A percentile compares a stretch with the other conserved stretches of the same genome.
Evolutionary conservation across 2,329 filamentous ascomycete genomes (phyloP).

Genomic region (Cyphellophora europaea): DNA sequence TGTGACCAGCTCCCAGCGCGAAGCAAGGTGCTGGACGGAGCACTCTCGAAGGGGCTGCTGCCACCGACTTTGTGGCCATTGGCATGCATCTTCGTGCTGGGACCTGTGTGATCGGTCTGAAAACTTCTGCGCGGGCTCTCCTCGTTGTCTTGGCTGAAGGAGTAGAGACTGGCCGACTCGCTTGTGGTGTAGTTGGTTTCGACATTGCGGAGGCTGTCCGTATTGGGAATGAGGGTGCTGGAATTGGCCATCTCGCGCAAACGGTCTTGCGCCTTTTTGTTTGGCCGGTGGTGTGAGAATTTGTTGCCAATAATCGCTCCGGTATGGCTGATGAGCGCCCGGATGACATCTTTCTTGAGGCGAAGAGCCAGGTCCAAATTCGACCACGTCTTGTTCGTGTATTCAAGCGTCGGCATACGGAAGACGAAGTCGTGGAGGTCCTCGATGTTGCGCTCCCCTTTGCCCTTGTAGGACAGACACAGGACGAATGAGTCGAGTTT

Average conservation of each 20-base stretch:
- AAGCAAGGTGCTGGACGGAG: too few species aligned
- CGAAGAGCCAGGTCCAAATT: constrained; percentile 89
- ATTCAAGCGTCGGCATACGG: constrained; percentile 85
- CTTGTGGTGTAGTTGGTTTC: constrained; percentile 9
- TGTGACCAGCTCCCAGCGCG: too few species aligned
- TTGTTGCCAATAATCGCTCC: constrained; percentile 98
- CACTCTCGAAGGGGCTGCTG: too few species aligned
- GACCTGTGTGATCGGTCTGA: constrained; percentile 8
- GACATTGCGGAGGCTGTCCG: constrained; percentile 21
- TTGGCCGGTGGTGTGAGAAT: constrained; percentile 79
- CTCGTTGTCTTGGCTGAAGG: constrained; percentile 12
- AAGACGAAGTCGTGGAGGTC: constrained; percentile 98
- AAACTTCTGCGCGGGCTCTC: constrained; percentile 16
- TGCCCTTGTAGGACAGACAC: constrained; percentile 93
- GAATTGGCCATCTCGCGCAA: constrained; percentile 77
- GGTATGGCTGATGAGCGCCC: constrained; percentile 87
- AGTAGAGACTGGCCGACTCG: constrained; percentile 19
- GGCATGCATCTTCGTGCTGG: too few species aligned
- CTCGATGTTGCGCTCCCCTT: constrained; percentile 87
- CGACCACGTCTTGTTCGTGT: constrained; percentile 98
- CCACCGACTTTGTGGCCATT: too few species aligned
- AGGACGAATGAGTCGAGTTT: constrained; percentile 92
- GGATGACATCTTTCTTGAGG: constrained; percentile 88
- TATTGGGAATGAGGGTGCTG: constrained; percentile 51
- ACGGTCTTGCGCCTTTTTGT: constrained; percentile 65